Percentiles rank a stretch among this genome's conserved stretches.
phyloP scores from a whole-genome alignment of 345 rosid species.

The Brassica cretica region DNA sequence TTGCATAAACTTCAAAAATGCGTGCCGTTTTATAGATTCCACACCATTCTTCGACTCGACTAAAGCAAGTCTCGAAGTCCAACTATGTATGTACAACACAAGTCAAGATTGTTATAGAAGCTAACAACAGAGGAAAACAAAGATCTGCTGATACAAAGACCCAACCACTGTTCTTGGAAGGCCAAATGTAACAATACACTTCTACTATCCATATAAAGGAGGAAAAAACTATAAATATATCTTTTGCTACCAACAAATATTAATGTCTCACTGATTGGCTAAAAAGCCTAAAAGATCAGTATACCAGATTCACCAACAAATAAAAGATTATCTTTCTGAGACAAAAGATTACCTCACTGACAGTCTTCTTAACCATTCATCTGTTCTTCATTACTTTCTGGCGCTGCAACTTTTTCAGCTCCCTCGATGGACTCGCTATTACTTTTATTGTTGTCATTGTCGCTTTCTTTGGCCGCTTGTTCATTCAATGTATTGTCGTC shows the following conservation, averaged over 20 bases:
- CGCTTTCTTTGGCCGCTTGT: constrained; percentile 40
- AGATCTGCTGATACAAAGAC: constrained; percentile 28
- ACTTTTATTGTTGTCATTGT: constrained; percentile 26
- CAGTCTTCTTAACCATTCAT: constrained; percentile 6
- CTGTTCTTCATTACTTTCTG: constrained; percentile 26
- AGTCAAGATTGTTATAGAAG: constrained; percentile 4
- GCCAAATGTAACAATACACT: constrained; percentile 33
- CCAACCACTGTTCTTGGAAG: constrained; percentile 32
- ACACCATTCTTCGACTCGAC: neutral
- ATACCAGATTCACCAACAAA: constrained; percentile 13
- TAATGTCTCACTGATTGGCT: constrained; percentile 39
- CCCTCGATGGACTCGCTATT: constrained; percentile 27
- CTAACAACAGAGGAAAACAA: neutral
- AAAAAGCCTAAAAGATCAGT: constrained; percentile 25
- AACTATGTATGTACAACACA: constrained; percentile 23
- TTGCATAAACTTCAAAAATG: constrained; percentile 18
- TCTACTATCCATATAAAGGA: constrained; percentile 3
- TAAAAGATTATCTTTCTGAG: constrained; percentile 21
- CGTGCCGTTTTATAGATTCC: neutral
- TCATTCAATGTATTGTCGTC: constrained; percentile 43
- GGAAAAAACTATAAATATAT: constrained; percentile 7
- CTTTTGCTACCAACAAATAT: constrained; percentile 38
- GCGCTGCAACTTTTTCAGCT: constrained; percentile 11
- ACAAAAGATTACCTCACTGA: constrained; percentile 54
- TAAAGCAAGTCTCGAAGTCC: constrained; percentile 3